Base-by-base conservation (phyloP, 768 basidiomycete genomes). In the Termitomyces sp. region DNA sequence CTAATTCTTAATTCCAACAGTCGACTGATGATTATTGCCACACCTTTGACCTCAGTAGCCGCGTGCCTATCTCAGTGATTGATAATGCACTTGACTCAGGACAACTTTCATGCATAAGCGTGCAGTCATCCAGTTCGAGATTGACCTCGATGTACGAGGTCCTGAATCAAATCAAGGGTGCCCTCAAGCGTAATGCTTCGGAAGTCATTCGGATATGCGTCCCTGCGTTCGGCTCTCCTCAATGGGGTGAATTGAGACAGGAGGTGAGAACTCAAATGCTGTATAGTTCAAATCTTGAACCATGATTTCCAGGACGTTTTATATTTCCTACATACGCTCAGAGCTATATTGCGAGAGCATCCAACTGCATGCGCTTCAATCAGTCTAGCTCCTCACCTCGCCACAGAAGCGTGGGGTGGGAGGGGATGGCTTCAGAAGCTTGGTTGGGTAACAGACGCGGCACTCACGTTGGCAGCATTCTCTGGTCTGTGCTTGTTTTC, bases 381-480 rank as follows among this genome's bases (percentile, higher is more conserved):
- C 36, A 83, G 82, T 56, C 75, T 95, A 14, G 80, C 87, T 2
- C 79, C 92, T 7, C 78, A 87, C 64, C 64, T 86, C 41, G 88
- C 83, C 35, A 71, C 74, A 48, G 84, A 86, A 48, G 68, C 68
- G 5, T 87, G 83, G 82, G 82, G 78, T 40, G 88, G 84, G 18
- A 63, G 72, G 20, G 88, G 85, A 2, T 95, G 93, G 91, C 71
- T 86, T 32, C 82, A 88, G 63, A 89, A 87, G 69, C 70, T 96
- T 18, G 84, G 87, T 16, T 94, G 91, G 92, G 70, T 86, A 33
- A 81, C 86, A 2, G 94, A 96, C 71, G 87, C 82, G 9, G 81
- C 84, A 32, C 76, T 97, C 48, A 87, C 85, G 44, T 73, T 96
- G 63, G 75, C 82, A 48, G 88, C 91, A 28, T 95, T 95, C 71